Percentiles rank a stretch among this genome's conserved stretches.
These are phyloP conservation scores for Penicillium atrosanguineum DNA, from an alignment of 495 filamentous ascomycete species.

Conservation along the genomic window DNA sequence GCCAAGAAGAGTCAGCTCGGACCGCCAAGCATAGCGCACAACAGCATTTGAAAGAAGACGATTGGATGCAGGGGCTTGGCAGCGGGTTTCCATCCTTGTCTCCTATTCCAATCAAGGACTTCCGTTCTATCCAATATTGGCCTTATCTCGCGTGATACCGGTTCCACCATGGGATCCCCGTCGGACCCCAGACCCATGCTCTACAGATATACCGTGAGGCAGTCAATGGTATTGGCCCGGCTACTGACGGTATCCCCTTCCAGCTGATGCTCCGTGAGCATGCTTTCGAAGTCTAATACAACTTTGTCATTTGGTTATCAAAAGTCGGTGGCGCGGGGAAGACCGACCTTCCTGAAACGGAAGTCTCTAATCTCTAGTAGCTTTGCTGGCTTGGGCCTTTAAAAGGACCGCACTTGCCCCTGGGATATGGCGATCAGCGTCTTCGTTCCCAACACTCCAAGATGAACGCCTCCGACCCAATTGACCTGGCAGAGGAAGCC, in stretches of 20 bases:
- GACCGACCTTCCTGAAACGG: conserved; percentile 7
- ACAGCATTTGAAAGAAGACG: not conserved
- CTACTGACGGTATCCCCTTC: conserved; percentile 16
- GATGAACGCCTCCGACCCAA: conserved; percentile 34
- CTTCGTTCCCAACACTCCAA: conserved; percentile 8
- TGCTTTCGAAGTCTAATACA: conserved; percentile 1
- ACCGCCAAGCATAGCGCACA: not conserved
- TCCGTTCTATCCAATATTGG: not conserved
- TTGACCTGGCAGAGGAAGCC: conserved; percentile 29
- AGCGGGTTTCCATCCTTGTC: not conserved
- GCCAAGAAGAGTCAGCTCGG: conserved; percentile 12
- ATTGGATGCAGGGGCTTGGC: conserved; percentile 14
- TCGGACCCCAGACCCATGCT: not conserved
- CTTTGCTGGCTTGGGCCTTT: not conserved
- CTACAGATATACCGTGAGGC: not conserved
- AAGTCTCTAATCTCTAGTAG: not conserved
- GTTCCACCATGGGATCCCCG: not conserved
- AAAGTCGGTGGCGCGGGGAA: conserved; percentile 1
- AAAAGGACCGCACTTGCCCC: not conserved
- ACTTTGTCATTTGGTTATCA: not conserved
- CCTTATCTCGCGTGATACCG: conserved; percentile 10
- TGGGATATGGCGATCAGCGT: not conserved
- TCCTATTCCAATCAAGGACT: not conserved
- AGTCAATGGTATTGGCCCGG: conserved; percentile 8
- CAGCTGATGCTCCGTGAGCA: conserved; percentile 11